Evolutionary conservation across 139 green algal genomes (phyloP).

Genomic region (Penium margaritaceum): DNA sequence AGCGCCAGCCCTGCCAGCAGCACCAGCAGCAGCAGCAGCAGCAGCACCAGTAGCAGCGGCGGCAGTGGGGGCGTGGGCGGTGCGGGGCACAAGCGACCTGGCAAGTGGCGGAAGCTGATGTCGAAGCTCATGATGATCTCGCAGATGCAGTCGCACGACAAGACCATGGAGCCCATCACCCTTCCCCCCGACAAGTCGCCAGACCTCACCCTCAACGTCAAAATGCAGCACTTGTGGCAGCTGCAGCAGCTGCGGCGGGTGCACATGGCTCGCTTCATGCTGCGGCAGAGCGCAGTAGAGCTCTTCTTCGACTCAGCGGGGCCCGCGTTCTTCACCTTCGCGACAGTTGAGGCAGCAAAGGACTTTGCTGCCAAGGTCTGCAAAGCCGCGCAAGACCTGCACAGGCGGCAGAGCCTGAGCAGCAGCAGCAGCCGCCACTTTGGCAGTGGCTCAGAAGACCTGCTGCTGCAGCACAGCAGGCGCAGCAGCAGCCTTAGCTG

Average conservation of each 20-base stretch:
- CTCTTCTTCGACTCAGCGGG: conserved; percentile 28
- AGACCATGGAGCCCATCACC: conserved; percentile 1
- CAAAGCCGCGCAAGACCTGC: too few species aligned
- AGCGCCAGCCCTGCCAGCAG: not conserved
- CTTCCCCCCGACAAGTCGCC: not conserved
- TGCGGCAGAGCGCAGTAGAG: conserved; percentile 26
- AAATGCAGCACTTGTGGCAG: not conserved
- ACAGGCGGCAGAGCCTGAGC: too few species aligned
- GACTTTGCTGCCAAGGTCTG: conserved; percentile 4
- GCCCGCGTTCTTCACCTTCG: conserved; percentile 33
- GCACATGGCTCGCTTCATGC: conserved; percentile 30
- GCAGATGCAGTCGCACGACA: not conserved
- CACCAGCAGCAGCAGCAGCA: not conserved
- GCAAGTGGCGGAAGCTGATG: too few species aligned
- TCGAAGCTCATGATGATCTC: not conserved
- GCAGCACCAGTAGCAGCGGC: not conserved
- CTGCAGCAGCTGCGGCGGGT: not conserved
- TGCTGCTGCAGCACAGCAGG: not conserved
- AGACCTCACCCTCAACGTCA: not conserved
- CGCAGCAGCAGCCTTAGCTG: not conserved
- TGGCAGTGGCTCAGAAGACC: too few species aligned
- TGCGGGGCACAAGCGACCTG: too few species aligned
- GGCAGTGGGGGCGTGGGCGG: conserved; percentile 6
- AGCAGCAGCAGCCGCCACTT: too few species aligned
- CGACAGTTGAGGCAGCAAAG: conserved; percentile 13